Base-by-base conservation (phyloP, 2,329 filamentous ascomycete species). In the Biscogniauxia mediterranea region DNA sequence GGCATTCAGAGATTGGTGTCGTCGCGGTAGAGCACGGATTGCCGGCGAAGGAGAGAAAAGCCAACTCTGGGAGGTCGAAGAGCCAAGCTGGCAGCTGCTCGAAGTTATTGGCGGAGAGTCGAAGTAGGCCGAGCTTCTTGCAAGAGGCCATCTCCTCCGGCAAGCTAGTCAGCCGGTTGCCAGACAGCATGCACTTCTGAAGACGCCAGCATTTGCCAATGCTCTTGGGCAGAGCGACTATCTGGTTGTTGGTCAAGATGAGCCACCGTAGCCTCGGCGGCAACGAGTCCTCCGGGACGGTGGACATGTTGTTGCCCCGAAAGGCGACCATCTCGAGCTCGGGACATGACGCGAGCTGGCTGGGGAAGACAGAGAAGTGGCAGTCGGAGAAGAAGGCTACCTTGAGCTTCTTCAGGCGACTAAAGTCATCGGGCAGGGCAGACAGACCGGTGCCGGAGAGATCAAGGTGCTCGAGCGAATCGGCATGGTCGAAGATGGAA, bases 311-410 rank as follows among this genome's bases (percentile, higher is more conserved):
- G 69, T 83, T 83, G 61, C 70, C 70, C 20, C 79, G 79, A 63
- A 83, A 82, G 4, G 78, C 80, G 42, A 81, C 76, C 77, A 81
- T 82, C 66, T 81, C 79, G n/a, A 83, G 75, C 55, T 70, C 68
- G 5, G 76, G 75, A 60, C 80, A 82, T 69, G 73, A 64, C 51
- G 77, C 75, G 20, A 82, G 71, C 60, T 75, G 73, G 15, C 63
- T 64, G 1, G 80, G 80, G 59, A 82, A 83, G 20, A 70, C 65
- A 2, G 64, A 62, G 64, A 82, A 83, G 26, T 68, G 73, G 69
- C 80, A 82, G 61, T 78, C 66, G 8, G 80, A 81, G 62, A 83
- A 79, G 65, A 81, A 80, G 25, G 76, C 76, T 19, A 80, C 73
- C 66, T 78, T 79, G 54, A 83, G 79, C 46, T 76, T 76, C 52